phyloP scores from a whole-genome alignment of 2,329 filamentous ascomycete genomes.

The Fusarium sp. region DNA sequence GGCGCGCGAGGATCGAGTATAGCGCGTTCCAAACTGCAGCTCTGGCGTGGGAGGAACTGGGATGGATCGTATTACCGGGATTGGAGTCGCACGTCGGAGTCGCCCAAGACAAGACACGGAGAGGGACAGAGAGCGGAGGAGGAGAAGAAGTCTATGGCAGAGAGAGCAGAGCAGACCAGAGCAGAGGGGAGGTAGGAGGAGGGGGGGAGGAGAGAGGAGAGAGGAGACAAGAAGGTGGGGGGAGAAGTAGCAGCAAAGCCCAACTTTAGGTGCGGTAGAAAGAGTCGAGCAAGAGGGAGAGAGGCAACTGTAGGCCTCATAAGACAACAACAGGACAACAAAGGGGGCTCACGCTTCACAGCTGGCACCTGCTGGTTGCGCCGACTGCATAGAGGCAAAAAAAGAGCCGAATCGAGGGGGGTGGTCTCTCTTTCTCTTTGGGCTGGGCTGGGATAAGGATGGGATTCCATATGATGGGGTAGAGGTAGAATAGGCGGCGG shows the following conservation, averaged over 20 bases:
- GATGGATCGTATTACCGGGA: slow-evolving; percentile 32
- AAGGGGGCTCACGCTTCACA: slow-evolving; percentile 32
- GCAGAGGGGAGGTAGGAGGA: slow-evolving; percentile 23
- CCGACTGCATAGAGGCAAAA: slow-evolving; percentile 32
- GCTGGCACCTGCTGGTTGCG: slow-evolving; percentile 34
- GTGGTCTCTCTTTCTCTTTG: background rate
- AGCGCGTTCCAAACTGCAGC: slow-evolving; percentile 25
- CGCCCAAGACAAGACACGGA: slow-evolving; percentile 20
- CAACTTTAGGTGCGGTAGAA: slow-evolving; percentile 10
- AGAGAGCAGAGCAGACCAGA: slow-evolving; percentile 17
- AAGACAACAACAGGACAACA: slow-evolving; percentile 25
- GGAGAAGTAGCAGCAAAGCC: slow-evolving; percentile 27
- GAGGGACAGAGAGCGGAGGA: slow-evolving; percentile 9
- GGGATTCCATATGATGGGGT: slow-evolving; percentile 40
- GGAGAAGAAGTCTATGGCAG: slow-evolving; percentile 15
- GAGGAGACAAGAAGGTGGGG: slow-evolving; percentile 33
- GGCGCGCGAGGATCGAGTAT: slow-evolving; percentile 27
- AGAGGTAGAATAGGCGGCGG: slow-evolving; percentile 19
- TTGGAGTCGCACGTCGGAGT: slow-evolving; percentile 34
- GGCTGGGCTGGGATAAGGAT: slow-evolving; percentile 35
- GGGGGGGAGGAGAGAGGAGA: slow-evolving; percentile 22
- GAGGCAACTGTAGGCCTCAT: slow-evolving; percentile 13
- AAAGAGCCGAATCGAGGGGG: slow-evolving; percentile 25
- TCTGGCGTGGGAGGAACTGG: slow-evolving; percentile 25
- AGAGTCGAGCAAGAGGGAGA: slow-evolving; percentile 1